These are phyloP conservation scores for Lipomyces sp. DNA, from an alignment of 805 yeast genomes.

Conservation along the genomic window DNA sequence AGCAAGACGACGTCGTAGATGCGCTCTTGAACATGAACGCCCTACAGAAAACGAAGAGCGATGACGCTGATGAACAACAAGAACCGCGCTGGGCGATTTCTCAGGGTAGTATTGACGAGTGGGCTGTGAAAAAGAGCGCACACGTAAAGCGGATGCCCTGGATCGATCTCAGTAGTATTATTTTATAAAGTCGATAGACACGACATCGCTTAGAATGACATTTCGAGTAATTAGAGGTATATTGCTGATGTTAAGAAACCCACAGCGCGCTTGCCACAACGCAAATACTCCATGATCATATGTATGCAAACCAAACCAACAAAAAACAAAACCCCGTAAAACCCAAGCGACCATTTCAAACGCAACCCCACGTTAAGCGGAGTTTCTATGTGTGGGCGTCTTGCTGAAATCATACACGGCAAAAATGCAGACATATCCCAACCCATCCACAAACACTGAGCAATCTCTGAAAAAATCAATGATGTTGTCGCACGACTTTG, in stretches of 20 bases:
- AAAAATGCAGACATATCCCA: constrained; percentile 90
- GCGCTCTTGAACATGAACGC: constrained; percentile 37
- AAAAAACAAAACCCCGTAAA: background rate
- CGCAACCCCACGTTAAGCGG: too few relatives aligned
- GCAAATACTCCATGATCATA: background rate
- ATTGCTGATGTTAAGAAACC: too few relatives aligned
- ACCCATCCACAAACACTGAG: constrained; percentile 86
- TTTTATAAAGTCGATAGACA: too few relatives aligned
- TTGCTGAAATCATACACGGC: constrained; percentile 86
- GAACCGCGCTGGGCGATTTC: constrained; percentile 2
- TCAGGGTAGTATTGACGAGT: constrained; percentile 3
- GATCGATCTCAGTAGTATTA: constrained; percentile 18
- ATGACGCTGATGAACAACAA: background rate
- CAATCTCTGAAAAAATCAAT: constrained; percentile 89
- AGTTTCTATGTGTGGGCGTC: too few relatives aligned
- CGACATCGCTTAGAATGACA: too few relatives aligned
- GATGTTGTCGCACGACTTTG: constrained; percentile 67
- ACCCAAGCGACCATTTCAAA: too few relatives aligned
- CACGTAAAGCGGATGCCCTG: constrained; percentile 2
- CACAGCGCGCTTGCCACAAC: background rate
- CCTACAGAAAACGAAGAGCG: too few relatives aligned
- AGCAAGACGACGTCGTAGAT: constrained; percentile 36
- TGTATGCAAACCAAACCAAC: background rate
- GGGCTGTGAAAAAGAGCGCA: constrained; percentile 13
- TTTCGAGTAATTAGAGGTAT: too few relatives aligned